Conservation (phyloP, 768 basidiomycete species). For the Myochromella boudieri region DNA sequence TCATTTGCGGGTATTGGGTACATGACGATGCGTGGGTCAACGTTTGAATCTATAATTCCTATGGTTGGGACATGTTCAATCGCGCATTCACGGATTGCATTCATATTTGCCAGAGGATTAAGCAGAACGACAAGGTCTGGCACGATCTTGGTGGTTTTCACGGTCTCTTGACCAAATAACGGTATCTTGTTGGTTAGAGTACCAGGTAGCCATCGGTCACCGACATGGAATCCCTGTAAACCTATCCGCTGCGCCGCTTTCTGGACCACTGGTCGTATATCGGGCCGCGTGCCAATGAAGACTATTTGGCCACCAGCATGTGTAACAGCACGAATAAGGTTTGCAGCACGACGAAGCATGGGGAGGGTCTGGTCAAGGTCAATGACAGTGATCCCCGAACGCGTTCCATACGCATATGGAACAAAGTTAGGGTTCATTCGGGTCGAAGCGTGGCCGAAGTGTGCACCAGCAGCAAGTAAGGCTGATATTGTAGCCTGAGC, state of each 20-base stretch:
- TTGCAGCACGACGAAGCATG: conserved; percentile 86
- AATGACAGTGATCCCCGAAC: conserved; percentile 88
- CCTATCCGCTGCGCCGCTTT: conserved; percentile 81
- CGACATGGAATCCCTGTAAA: conserved; percentile 79
- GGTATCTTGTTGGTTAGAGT: conserved; percentile 85
- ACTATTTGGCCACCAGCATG: conserved; percentile 81
- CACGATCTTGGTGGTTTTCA: conserved; percentile 52
- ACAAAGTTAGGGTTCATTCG: conserved; percentile 89
- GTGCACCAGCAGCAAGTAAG: conserved; percentile 89
- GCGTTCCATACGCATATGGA: conserved; percentile 90
- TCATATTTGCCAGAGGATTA: conserved; percentile 83
- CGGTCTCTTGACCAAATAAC: conserved; percentile 62
- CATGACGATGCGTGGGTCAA: conserved; percentile 94
- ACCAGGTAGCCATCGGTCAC: conserved; percentile 93
- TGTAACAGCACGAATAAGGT: conserved; percentile 81
- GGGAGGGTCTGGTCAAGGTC: conserved; percentile 94
- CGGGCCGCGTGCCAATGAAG: conserved; percentile 86
- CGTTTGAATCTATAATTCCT: conserved; percentile 92
- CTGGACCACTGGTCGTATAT: conserved; percentile 71
- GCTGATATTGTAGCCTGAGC: conserved; percentile 80
- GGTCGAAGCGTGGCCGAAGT: conserved; percentile 84
- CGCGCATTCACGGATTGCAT: conserved; percentile 90
- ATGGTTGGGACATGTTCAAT: conserved; percentile 89
- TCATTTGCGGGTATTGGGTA: conserved; percentile 99
- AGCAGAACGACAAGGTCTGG: conserved; percentile 92